A percentile compares a stretch with the other conserved stretches of the same genome.
Evolutionary conservation across 805 yeast genomes (phyloP).

Genomic region (Brettanomyces anomalus): DNA sequence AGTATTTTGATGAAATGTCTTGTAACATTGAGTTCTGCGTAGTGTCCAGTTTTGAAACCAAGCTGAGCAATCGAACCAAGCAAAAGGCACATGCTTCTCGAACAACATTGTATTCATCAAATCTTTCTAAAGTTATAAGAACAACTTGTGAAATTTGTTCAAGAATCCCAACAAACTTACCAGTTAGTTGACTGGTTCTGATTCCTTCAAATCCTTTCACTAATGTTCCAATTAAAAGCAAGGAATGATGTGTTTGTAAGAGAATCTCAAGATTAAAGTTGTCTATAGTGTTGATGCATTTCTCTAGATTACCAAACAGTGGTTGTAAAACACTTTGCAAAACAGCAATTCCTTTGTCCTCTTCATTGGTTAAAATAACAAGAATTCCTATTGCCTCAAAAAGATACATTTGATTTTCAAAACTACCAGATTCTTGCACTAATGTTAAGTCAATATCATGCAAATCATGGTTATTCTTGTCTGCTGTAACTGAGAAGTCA

Average conservation of each 20-base stretch:
- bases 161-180: conserved; percentile 22
- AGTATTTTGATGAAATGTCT: conserved; percentile 53
- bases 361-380: conserved; percentile 43
- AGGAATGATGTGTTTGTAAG: conserved; percentile 74
- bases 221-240: conserved; percentile 85
- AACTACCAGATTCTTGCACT: conserved; percentile 50
- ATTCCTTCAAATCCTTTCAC: conserved; percentile 67
- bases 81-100: conserved; percentile 85
- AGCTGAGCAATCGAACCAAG: conserved; percentile 76
- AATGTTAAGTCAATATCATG: conserved; percentile 23
- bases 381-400: conserved; percentile 83
- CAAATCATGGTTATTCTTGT: conserved; percentile 12
- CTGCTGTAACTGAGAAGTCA: conserved; percentile 39
- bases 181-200: conserved; percentile 22
- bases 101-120: conserved; percentile 55
- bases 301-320: conserved; percentile 61
- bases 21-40: conserved; percentile 21
- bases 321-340: conserved; percentile 68
- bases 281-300: conserved; percentile 38
- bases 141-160: conserved; percentile 61
- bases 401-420: conserved; percentile 71
- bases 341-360: conserved; percentile 33
- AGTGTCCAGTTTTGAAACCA: conserved; percentile 38
- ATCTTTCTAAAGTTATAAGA: conserved; percentile 70
- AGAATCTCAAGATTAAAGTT: conserved; percentile 30